Evolutionary conservation across 352 stramenopile species (phyloP), one percentile per base, ranked within the genome.

Genomic region (Phytophthora ramorum): DNA sequence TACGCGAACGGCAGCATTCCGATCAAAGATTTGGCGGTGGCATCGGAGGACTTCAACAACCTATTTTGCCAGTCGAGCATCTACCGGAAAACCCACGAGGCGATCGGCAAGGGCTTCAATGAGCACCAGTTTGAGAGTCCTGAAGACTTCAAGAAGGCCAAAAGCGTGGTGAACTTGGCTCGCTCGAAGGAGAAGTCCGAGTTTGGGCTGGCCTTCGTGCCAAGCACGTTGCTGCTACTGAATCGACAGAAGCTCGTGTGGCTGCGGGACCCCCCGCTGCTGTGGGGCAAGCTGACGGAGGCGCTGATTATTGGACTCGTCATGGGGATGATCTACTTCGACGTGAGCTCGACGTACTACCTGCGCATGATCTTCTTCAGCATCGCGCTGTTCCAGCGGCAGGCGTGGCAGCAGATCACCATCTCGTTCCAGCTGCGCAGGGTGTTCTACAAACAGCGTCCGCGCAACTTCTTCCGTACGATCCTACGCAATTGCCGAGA

Each of bases 361-460:
- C 56, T 94, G 20, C 77, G 81, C 24, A 89, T 90, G 78, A 78
- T 93, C 40, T 90, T 90, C 57, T 90, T 91, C 73, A 77, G 74
- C 57, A 81, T 82, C 44, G 78, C 65, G 12, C 67, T 92, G 16
- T 89, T 92, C 70, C 85, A 91, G 56, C 81, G 85, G 57, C 83
- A 90, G 43, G 79, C 78, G 22, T 89, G 81, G 79, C 81, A 90
- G 68, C 81, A 88, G 57, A 87, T 90, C 30, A 81, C 83, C 7
- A 89, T 92, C 22, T 74, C 76, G 45, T 89, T 89, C 68, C 63
- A 81, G 77, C 48, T 96, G 26, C 86, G 92, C 22, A 71, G 81
- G 14, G 91, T 97, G 12, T 97, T 95, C 72, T 97, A 97, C 82
- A 97, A 96, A 65, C 91, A 98, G 30, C 77, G 81, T 0, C 76